Evolutionary conservation across 768 basidiomycete species (phyloP), one percentile per base, ranked within the genome.

Genomic region (Neoboletus brunneissimus): DNA sequence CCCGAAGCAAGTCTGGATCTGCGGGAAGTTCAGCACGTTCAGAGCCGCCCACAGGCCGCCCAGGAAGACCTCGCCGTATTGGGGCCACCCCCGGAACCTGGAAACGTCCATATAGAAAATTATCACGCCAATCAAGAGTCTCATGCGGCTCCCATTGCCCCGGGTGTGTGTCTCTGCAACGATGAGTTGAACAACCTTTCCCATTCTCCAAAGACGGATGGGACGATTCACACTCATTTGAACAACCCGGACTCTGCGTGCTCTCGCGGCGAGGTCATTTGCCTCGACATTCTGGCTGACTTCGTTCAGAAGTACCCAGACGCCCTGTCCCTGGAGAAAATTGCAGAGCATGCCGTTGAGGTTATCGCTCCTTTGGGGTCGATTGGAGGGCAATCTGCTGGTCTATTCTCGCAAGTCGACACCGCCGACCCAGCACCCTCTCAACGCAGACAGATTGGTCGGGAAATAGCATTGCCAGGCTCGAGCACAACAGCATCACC

Each of bases 261-360:
- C 16, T 1, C 4, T 18, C 38, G 29, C 1, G 2, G 1, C 10
- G 45, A 15, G 10, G 1, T 1, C 1, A 1, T 25, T 15, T 53
- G 49, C 18, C 0, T 31, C 6, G 20, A 58, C 2, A 1, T 8
- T 10, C 16, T 56, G 22, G 4, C 0, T 5, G 11, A 5, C 2
- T 25, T 41, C 18, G 0, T 22, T 1, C 0, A 0, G 2, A 0
- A 9, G 23, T 3, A 4, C 20, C 31, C 32, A 1, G 3, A 12
- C 1, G 3, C 0, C 4, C 4, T 56, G 11, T 34, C 54, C 15
- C 0, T 7, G 3, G 16, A 27, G 23, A 5, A 22, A 15, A 2
- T 27, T 18, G 0, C 5, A 2, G 4, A 6, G 0, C 12, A 0
- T 7, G 0, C 35, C 12, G 0, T 37, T 3, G 6, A 31, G 15